A percentile compares a stretch with the other conserved stretches of the same genome.
Conservation (phyloP, 2,329 filamentous ascomycete species). For the Aureobasidium sp. region DNA sequence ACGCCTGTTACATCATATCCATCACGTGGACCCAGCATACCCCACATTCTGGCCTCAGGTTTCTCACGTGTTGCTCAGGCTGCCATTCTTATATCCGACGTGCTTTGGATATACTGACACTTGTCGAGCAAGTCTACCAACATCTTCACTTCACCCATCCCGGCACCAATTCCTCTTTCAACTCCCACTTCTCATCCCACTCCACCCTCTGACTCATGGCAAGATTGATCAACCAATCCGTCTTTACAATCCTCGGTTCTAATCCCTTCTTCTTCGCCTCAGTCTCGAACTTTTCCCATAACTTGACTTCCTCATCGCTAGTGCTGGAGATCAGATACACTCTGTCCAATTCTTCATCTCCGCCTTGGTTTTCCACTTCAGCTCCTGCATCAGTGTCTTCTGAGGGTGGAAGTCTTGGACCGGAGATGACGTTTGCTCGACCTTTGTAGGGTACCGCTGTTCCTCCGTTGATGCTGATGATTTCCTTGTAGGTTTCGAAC, state of each 20-base stretch:
- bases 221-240: conserved; percentile 91
- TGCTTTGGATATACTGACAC: no score
- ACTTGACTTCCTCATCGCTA: conserved; percentile 69
- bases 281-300: conserved; percentile 84
- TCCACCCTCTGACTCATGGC: conserved; percentile 86
- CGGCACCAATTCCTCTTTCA: conserved; percentile 27
- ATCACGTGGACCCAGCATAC: no score
- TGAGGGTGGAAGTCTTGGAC: conserved; percentile 53
- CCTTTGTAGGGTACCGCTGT: conserved; percentile 77
- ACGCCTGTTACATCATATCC: no score
- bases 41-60: no score
- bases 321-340: conserved; percentile 85
- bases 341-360: conserved; percentile 60
- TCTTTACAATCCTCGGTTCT: conserved; percentile 80
- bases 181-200: conserved; percentile 36
- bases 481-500: conserved; percentile 84
- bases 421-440: conserved; percentile 68
- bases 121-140: no score
- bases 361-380: conserved; percentile 49
- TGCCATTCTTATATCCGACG: no score
- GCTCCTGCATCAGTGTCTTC: conserved; percentile 68
- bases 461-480: conserved; percentile 91
- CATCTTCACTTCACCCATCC: conserved; percentile 14
- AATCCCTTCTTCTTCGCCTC: conserved; percentile 84
- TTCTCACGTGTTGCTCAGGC: no score